Evolutionary conservation across 2,329 filamentous ascomycete species (phyloP), one percentile per base, ranked within the genome.

Genomic region (Colletotrichum sidae): DNA sequence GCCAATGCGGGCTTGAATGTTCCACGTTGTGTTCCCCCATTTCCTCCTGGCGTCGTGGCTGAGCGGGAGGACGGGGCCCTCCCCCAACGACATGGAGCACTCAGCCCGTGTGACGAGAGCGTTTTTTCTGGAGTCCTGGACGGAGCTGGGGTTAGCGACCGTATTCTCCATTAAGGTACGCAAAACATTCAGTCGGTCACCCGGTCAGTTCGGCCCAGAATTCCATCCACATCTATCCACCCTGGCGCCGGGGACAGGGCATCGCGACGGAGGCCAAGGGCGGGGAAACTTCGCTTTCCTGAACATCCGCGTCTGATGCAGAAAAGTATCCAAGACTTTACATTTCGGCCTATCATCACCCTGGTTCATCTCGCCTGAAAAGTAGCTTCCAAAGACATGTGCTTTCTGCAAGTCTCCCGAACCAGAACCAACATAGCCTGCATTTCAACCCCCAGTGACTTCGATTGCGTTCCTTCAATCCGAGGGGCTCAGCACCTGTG

Each of bases 201-300:
- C 44, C 37, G 63, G 59, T 42, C 60, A 51, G 13, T 53, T 63
- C 59, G 46, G 60, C 58, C 58, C 53, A 63, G 53, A 39, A 25
- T 53, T 15, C 53, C 47, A 54, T 46, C 52, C 35, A 50, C 25
- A 17, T 60, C 49, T 25, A 45, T 60, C 44, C 61, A 60, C 56
- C 39, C 33, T 45, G 42, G 42, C 10, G 42, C 12, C 17, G 17
- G 13, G 42, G 13, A n/a, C 12, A n/a, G 13, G 25, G 17, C 7
- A 10, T 58, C n/a, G 47, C 15, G 46, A 58, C 54, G 54, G 46
- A 42, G 45, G n/a, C 38, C 50, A 39, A 34, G 61, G 38, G 42
- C 39, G 56, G 55, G 50, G 25, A 55, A 41, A 52, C 15, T 38
- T 61, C 17, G 17, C 33, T 25, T 25, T 55, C 25, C 39, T 60